Base-by-base conservation (phyloP, 345 rosid species). In the Syzygium grande region DNA sequence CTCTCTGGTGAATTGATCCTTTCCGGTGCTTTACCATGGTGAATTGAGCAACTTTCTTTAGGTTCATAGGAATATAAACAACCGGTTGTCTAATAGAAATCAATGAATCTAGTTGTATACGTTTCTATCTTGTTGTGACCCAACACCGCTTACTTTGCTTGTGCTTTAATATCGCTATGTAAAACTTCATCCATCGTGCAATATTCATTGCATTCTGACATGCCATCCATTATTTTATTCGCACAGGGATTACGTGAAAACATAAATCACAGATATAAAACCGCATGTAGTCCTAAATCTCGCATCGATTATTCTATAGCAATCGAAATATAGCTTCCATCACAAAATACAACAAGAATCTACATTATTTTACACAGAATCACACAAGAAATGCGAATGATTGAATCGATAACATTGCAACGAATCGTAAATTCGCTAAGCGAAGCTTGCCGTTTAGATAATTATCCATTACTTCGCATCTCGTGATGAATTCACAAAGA, bases 321-420 rank as follows among this genome's bases (percentile, higher is more conserved):
- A 29, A 65, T 65, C 11, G 41, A 30, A 65, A 65, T 15, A 29
- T 7, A 3, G 41, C 77, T 29, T 63, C 77, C 21, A 63, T 29
- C 21, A 29, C 21, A 14, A 14, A 63, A 63, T 63, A 29, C 77
- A 63, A 29, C 41, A 29, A 0, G 0, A 63, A 3, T 29, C 2
- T 3, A 61, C 9, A 61, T n/a, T n/a, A 6, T 3, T 13, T 61
- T 61, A 1, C 17, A n/a, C 34, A 61, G 0, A 2, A 29, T 15
- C 38, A 65, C 1, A 65, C 19, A 3, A 14, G 41, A 58, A 25
- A 58, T 1, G 21, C 0, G 3, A 38, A 29, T 4, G 3, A 63
- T 29, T 2, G 2, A 16, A 63, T n/a, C 11, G 11, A 14, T 3
- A 0, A 10, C 0, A 5, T 14, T 2, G 5, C 9, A 1, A 7